Percentiles rank a stretch among this genome's conserved stretches.
Conservation (phyloP, 805 yeast species). For the Zygoascus flipseniorum region DNA sequence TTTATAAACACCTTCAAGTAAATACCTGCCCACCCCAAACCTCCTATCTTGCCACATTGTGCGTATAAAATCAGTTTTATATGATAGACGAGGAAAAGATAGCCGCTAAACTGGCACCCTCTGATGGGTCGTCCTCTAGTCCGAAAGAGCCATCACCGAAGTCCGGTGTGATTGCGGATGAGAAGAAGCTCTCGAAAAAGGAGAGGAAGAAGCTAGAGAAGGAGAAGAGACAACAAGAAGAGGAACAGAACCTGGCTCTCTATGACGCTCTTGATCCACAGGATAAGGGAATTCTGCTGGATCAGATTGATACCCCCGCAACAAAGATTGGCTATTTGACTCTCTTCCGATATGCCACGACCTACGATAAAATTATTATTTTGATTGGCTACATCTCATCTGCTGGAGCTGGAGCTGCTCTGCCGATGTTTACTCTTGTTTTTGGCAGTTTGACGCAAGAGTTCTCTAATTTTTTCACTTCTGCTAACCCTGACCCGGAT, state of each 20-base stretch:
- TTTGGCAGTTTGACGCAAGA: conserved; percentile 33
- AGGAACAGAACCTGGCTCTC: neutral
- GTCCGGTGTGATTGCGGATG: neutral
- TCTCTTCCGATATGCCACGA: conserved; percentile 29
- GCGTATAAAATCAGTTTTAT: too few relatives aligned
- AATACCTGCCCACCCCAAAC: neutral
- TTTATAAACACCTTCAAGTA: too few relatives aligned
- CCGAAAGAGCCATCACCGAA: neutral
- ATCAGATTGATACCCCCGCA: conserved; percentile 23
- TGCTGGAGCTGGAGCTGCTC: conserved; percentile 31
- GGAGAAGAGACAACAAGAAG: neutral
- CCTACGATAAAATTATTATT: conserved; percentile 23
- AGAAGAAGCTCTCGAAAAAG: neutral
- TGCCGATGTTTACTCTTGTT: conserved; percentile 35
- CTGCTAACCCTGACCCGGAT: conserved; percentile 15
- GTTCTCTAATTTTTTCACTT: conserved; percentile 27
- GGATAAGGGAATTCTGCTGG: conserved; percentile 27
- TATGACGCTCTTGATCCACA: conserved; percentile 19
- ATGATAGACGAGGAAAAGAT: neutral
- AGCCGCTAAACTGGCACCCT: neutral
- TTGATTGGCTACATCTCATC: conserved; percentile 26
- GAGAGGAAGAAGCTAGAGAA: neutral
- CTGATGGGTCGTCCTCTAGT: neutral
- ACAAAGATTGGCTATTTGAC: conserved; percentile 22
- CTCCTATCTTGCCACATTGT: neutral